A percentile compares a stretch with the other conserved stretches of the same genome.
Conservation (phyloP, 2,329 filamentous ascomycete genomes). For the Phoma sp. region DNA sequence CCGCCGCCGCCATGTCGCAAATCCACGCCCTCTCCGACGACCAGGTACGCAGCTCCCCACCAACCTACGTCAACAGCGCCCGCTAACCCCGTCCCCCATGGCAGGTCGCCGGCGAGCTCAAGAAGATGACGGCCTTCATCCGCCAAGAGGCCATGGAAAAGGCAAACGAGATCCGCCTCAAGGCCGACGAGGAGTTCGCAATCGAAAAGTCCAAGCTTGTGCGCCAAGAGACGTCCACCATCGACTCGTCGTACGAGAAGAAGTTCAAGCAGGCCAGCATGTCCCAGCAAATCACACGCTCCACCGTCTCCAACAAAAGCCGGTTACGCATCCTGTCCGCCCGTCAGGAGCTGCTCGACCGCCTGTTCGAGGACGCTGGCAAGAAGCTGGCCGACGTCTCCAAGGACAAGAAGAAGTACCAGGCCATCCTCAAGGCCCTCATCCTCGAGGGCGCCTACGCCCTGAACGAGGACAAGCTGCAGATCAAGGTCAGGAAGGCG, state of each 20-base stretch:
- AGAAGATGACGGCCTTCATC: conserved; percentile 99
- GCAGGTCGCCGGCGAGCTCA: conserved; percentile 95
- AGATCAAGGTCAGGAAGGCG: conserved; percentile 77
- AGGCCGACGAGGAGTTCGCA: conserved; percentile 98
- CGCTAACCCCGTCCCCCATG: conserved; percentile 35
- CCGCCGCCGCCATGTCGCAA: conserved; percentile 78
- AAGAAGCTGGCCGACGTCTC: conserved; percentile 71
- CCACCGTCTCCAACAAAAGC: conserved; percentile 95
- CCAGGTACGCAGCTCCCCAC: conserved; percentile 67
- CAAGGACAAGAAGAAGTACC: conserved; percentile 77
- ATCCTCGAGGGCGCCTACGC: conserved; percentile 91
- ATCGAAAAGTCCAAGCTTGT: conserved; percentile 99
- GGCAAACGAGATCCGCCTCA: conserved; percentile 95
- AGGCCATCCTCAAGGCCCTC: conserved; percentile 76
- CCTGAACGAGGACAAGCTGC: conserved; percentile 78
- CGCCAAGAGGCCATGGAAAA: conserved; percentile 98
- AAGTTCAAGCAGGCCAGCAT: conserved; percentile 99
- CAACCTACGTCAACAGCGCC: conserved; percentile 37
- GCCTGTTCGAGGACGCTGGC: conserved; percentile 81
- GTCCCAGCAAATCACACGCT: conserved; percentile 98
- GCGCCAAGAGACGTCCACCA: conserved; percentile 89
- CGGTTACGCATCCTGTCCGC: conserved; percentile 85
- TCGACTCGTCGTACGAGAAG: conserved; percentile 94
- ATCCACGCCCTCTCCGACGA: conserved; percentile 95
- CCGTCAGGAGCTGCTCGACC: conserved; percentile 88